Percentiles rank a stretch among this genome's conserved stretches.
phyloP scores from a whole-genome alignment of 106 monocot genomes.

The Allium cepa region DNA sequence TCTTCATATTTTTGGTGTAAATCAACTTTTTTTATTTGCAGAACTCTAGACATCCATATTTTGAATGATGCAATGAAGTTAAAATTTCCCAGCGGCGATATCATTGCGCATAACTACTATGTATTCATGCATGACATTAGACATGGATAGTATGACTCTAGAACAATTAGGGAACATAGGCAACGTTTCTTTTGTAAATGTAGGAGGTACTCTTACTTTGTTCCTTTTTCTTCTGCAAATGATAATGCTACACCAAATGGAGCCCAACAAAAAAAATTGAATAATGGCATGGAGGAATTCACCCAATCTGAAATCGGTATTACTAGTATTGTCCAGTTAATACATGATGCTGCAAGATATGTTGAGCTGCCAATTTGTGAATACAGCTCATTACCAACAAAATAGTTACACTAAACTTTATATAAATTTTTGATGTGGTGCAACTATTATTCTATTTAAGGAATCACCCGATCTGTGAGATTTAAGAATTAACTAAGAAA shows the following conservation, averaged over 20 bases:
- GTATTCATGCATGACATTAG: conserved; percentile 10
- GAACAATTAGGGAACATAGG: conserved; percentile 18
- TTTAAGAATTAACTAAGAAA: no score
- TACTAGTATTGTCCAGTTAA: conserved; percentile 55
- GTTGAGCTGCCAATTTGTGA: conserved; percentile 69
- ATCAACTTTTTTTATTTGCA: conserved; percentile 19
- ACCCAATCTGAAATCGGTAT: conserved; percentile 62
- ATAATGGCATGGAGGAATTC: conserved; percentile 37
- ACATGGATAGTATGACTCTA: conserved; percentile 18
- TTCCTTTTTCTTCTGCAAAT: conserved; percentile 36
- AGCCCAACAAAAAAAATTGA: conserved; percentile 25
- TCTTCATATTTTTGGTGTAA: no score
- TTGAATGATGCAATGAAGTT: conserved; percentile 10
- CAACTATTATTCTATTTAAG: no score
- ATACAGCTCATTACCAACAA: conserved; percentile 40
- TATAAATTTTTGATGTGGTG: no score
- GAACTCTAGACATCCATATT: conserved; percentile 24
- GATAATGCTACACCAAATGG: conserved; percentile 55
- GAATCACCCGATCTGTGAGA: no score
- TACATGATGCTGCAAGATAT: conserved; percentile 91
- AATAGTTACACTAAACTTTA: no score
- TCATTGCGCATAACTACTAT: conserved; percentile 13
- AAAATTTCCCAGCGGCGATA: conserved; percentile 17
- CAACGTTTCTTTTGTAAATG: conserved; percentile 17
- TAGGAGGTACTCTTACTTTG: no score